A percentile compares a stretch with the other conserved stretches of the same genome.
phyloP scores from a whole-genome alignment of 306 rosid genomes.

The Heteromeles arbutifolia region DNA sequence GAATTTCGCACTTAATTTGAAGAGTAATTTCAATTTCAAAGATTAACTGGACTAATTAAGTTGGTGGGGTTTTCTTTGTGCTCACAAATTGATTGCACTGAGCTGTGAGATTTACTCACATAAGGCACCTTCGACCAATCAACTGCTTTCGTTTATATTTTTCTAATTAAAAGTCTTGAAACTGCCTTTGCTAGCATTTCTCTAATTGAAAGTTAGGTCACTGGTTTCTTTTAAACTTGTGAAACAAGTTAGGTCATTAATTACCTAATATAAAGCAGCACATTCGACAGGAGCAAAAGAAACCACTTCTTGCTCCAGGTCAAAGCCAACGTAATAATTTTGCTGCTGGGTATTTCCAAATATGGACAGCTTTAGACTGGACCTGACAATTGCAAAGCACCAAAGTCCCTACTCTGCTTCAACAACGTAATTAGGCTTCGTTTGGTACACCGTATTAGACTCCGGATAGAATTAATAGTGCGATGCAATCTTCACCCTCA shows the following conservation, averaged over 20 bases:
- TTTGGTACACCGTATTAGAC: no score
- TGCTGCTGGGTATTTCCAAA: slow-evolving; percentile 12
- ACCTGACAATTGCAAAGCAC: slow-evolving; percentile 22
- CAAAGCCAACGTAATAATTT: slow-evolving; percentile 16
- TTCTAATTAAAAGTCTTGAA: no score
- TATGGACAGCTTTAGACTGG: background rate
- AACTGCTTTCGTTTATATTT: no score
- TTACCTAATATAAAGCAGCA: background rate
- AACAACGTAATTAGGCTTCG: slow-evolving; percentile 7
- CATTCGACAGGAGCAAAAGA: slow-evolving; percentile 24
- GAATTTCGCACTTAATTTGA: background rate
- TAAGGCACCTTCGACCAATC: no score
- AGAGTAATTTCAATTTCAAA: background rate
- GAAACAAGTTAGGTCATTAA: background rate
- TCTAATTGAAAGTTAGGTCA: no score
- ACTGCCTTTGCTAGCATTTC: no score
- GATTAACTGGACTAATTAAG: no score
- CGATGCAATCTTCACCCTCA: no score
- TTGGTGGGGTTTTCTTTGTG: background rate
- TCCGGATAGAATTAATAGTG: no score
- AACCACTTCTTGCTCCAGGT: slow-evolving; percentile 18
- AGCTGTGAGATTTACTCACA: no score
- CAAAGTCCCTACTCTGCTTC: slow-evolving; percentile 4
- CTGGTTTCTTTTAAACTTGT: no score
- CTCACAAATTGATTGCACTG: background rate